Conservation (phyloP, 2,329 filamentous ascomycete species). For the Colletotrichum coccodes region DNA sequence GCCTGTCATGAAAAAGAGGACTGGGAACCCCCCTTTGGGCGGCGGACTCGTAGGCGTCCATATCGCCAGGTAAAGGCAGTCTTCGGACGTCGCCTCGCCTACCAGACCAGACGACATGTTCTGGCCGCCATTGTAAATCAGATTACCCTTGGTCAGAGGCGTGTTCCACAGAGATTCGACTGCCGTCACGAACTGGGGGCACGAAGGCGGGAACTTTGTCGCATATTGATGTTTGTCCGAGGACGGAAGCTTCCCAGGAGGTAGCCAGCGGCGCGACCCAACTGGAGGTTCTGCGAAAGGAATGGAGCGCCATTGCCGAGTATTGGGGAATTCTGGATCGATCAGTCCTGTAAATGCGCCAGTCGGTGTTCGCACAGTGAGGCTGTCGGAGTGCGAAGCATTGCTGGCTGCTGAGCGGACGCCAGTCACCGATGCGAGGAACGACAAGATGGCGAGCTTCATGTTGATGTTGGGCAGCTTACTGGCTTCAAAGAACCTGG, state of each 20-base stretch:
- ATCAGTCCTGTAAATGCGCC: constrained; percentile 46
- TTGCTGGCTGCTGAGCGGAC: neutral
- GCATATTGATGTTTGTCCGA: constrained; percentile 39
- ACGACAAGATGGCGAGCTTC: neutral
- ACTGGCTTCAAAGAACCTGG: neutral
- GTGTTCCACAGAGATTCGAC: constrained; percentile 41
- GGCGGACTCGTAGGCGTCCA: constrained; percentile 47
- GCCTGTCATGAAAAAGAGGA: constrained; percentile 58
- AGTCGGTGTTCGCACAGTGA: constrained; percentile 43
- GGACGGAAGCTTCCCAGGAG: constrained; percentile 38
- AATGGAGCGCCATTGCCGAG: constrained; percentile 49
- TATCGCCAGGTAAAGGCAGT: constrained; percentile 57
- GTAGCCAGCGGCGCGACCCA: constrained; percentile 40
- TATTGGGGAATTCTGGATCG: constrained; percentile 43
- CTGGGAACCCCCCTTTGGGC: constrained; percentile 47
- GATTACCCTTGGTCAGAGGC: constrained; percentile 33
- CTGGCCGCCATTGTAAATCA: constrained; percentile 37
- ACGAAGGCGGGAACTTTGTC: constrained; percentile 42
- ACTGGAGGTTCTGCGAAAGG: constrained; percentile 49
- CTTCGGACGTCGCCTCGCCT: constrained; percentile 40
- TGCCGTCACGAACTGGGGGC: constrained; percentile 45
- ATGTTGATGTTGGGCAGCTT: neutral
- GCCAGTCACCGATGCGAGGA: neutral
- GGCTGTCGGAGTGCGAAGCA: neutral
- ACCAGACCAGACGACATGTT: constrained; percentile 36